Percentiles rank a stretch among this genome's conserved stretches.
Evolutionary conservation across 192 early-diverging fungal genomes (phyloP).

Genomic region (Piromyces sp.): DNA sequence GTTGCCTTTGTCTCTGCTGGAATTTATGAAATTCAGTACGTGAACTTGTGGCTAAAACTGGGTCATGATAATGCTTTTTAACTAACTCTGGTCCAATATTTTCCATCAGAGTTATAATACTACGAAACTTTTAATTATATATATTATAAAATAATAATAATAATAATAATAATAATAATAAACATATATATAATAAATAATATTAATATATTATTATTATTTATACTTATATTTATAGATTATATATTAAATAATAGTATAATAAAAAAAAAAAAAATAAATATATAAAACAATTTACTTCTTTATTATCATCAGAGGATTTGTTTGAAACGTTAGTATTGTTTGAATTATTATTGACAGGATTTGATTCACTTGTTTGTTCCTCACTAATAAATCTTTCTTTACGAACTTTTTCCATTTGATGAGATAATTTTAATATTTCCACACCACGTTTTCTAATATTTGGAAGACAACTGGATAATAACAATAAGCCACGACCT

Average conservation of each 20-base stretch:
- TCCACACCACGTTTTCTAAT: conserved; percentile 44
- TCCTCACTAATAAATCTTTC: neutral
- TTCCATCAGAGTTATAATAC: conserved; percentile 13
- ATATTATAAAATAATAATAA: too few species aligned
- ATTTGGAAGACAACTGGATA: conserved; percentile 32
- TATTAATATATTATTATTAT: too few species aligned
- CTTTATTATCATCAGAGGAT: too few species aligned
- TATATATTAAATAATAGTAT: too few species aligned
- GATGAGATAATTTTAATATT: conserved; percentile 29
- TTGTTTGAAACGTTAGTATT: too few species aligned
- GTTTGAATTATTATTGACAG: neutral
- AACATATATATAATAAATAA: too few species aligned
- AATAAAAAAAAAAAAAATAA: too few species aligned
- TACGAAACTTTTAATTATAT: too few species aligned
- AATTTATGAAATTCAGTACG: conserved; percentile 7
- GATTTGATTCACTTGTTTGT: neutral
- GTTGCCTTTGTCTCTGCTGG: conserved; percentile 16
- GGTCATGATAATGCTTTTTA: conserved; percentile 13
- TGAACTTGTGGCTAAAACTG: conserved; percentile 4
- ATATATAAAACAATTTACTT: neutral
- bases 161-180: too few species aligned
- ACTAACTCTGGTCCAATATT: conserved; percentile 16
- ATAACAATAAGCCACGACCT: conserved; percentile 48
- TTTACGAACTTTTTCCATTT: conserved; percentile 10
- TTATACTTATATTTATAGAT: too few species aligned